These are phyloP conservation scores for Candida smagusa DNA, from an alignment of 1,139 yeast species.

Conservation along the genomic window DNA sequence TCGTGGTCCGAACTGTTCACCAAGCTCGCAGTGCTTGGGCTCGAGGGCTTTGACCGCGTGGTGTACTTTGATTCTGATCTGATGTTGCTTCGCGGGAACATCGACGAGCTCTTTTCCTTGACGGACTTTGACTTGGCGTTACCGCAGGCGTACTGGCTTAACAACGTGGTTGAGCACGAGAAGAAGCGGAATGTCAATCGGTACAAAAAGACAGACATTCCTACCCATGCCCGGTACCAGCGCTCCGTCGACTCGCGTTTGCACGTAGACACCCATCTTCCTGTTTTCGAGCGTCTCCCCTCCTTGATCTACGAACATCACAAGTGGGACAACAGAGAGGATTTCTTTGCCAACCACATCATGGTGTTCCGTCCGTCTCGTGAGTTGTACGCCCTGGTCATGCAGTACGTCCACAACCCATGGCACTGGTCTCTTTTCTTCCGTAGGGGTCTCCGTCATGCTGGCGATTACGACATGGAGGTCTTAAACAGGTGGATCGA, in stretches of 20 bases:
- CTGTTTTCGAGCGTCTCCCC: constrained; percentile 14
- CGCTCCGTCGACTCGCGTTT: background rate
- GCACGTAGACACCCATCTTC: background rate
- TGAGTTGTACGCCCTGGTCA: constrained; percentile 23
- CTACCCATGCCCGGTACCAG: constrained; percentile 9
- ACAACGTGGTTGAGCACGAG: constrained; percentile 12
- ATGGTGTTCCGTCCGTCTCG: constrained; percentile 45
- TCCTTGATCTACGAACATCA: constrained; percentile 25
- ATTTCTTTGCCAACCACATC: constrained; percentile 41
- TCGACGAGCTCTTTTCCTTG: constrained; percentile 33
- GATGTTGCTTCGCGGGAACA: constrained; percentile 20
- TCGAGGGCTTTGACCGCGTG: constrained; percentile 39
- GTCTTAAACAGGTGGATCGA: constrained; percentile 36
- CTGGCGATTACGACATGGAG: constrained; percentile 49
- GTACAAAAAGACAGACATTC: constrained; percentile 15
- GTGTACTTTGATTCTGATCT: constrained; percentile 46
- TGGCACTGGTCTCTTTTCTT: constrained; percentile 26
- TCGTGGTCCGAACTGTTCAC: constrained; percentile 55
- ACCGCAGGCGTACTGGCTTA: constrained; percentile 41
- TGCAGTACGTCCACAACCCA: constrained; percentile 30
- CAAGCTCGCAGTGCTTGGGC: constrained; percentile 50
- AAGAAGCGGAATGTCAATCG: constrained; percentile 9
- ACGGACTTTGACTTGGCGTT: constrained; percentile 26
- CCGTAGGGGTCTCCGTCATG: constrained; percentile 18
- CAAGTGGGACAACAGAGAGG: constrained; percentile 26